Base-by-base conservation (phyloP, 345 rosid genomes). In the Arabis alpina region DNA sequence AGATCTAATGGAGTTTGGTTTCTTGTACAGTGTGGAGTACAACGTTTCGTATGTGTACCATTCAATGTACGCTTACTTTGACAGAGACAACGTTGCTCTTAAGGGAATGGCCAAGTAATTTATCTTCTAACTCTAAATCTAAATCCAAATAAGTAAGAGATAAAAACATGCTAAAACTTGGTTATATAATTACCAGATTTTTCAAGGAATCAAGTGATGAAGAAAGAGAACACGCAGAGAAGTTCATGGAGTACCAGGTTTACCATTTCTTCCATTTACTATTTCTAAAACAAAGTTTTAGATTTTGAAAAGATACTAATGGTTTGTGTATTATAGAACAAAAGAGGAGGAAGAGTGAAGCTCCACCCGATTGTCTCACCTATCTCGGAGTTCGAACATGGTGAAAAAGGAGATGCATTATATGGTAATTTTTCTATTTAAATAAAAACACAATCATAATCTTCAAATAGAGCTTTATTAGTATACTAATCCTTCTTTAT, bases 151-250 rank as follows among this genome's bases (percentile, higher is more conserved):
- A n/a, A n/a, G n/a, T n/a, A 19, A 19, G 8, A 54, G 2, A 7
- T 4, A 10, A 6, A 12, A 10, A 19, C 12, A 41, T 14, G 62
- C 39, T 37, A 4, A 4, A 66, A 42, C 50, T 23, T 62, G 47
- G 23, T 16, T 41, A 24, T 10, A n/a, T 9, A 10, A 39, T 47
- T 2, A 14, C 9, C 75, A 91, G 97, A 44, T 91, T 91, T 75
- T 91, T 91, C 80, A 88, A 87, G 84, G 95, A 91, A 41, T 87
- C 97, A 2, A 91, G 95, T 77, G 95, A 85, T 52, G 95, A 91
- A 65, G 95, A 91, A 81, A 91, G 97, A 72, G 86, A 76, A 4
- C 95, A 91, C 57, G 95, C 95, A 1, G 97, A 91, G 64, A 88
- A 84, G 78, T 74, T 88, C 19, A 91, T 91, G 92, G 64, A 87